Evolutionary conservation across 495 filamentous ascomycete genomes (phyloP).

Genomic region (Echria macrotheca): DNA sequence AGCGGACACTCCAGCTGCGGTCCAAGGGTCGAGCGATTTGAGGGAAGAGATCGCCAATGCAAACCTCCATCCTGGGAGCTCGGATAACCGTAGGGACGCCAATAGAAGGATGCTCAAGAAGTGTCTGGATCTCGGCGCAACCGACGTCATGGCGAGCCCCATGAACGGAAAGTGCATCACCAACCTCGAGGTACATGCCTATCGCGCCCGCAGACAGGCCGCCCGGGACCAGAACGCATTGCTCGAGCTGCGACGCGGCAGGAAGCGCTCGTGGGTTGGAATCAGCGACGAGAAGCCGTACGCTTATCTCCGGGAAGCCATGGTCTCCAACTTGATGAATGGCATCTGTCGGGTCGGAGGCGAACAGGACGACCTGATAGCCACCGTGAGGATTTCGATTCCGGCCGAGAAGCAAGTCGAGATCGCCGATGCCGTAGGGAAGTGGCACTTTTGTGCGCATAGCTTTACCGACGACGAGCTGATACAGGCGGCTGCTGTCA

Average conservation of each 20-base stretch:
- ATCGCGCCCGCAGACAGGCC: slow-evolving; percentile 68
- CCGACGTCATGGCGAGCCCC: slow-evolving; percentile 77
- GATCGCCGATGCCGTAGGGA: slow-evolving; percentile 65
- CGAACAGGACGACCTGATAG: slow-evolving; percentile 40
- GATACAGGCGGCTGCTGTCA: slow-evolving; percentile 68
- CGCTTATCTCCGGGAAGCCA: slow-evolving; percentile 75
- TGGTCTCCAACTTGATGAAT: slow-evolving; percentile 88
- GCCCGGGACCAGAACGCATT: slow-evolving; percentile 62
- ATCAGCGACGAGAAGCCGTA: slow-evolving; percentile 83
- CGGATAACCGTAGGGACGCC: slow-evolving; percentile 22
- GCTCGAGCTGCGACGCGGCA: slow-evolving; percentile 57
- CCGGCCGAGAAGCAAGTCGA: slow-evolving; percentile 50
- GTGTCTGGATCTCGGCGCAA: slow-evolving; percentile 78
- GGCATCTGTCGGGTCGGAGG: slow-evolving; percentile 72
- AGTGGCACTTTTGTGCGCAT: slow-evolving; percentile 86
- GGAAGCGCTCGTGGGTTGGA: slow-evolving; percentile 90
- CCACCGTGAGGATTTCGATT: slow-evolving; percentile 42
- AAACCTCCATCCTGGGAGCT: slow-evolving; percentile 16
- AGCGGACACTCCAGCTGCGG: slow-evolving; percentile 17
- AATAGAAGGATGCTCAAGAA: slow-evolving; percentile 47
- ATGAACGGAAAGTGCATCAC: slow-evolving; percentile 63
- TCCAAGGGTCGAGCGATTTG: slow-evolving; percentile 30
- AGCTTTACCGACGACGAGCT: slow-evolving; percentile 86
- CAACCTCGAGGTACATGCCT: slow-evolving; percentile 73
- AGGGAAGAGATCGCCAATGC: slow-evolving; percentile 27